Evolutionary conservation across 73 alveolate genomes (phyloP), one percentile per base, ranked within the genome.

Genomic region (Tetrahymena thermophila): DNA sequence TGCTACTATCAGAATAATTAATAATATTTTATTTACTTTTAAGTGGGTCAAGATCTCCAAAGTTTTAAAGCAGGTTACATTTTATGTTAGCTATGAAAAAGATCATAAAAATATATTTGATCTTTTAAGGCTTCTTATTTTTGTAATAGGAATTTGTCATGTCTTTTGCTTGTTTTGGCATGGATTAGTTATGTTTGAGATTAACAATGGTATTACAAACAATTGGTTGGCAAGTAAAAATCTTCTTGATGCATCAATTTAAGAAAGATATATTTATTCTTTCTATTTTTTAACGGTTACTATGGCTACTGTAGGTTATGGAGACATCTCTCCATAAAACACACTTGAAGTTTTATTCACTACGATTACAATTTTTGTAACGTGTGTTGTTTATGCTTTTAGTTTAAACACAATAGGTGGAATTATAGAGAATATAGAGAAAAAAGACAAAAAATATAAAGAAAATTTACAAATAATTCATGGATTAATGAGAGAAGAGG

Each of bases 261-360:
- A 31, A 4, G 37, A 58, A 21, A 58, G 85, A 57, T 98, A 98
- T 50, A 93, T 97, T 28, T 93, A 96, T 21, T 95, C 99, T 40
- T 95, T 98, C 17, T 98, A 98, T 94, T 98, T 99, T 98, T 98
- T 99, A 8, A 96, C 98, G 43, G 97, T 98, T 34, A 98, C 99
- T 17, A 98, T 98, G 99, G 97, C 99, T 10, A 98, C 99, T 2
- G 99, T 98, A 16, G 99, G 99, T n/a, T 98, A 98, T 96, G 99
- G 99, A 21, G 99, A 98, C 93, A 96, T 98, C 11, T 94, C 96
- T 56, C 98, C 99, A 11, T 85, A 94, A 44, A 97, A 98, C n/a
- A 95, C 96, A 5, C 85, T 85, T 0, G 99, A 98, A 96, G 43
- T 97, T 34, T 94, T 95, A 55, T 94, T 96, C 42, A 97, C 98